Base-by-base conservation (phyloP, 306 rosid species). In the Adenanthera pavonina region DNA sequence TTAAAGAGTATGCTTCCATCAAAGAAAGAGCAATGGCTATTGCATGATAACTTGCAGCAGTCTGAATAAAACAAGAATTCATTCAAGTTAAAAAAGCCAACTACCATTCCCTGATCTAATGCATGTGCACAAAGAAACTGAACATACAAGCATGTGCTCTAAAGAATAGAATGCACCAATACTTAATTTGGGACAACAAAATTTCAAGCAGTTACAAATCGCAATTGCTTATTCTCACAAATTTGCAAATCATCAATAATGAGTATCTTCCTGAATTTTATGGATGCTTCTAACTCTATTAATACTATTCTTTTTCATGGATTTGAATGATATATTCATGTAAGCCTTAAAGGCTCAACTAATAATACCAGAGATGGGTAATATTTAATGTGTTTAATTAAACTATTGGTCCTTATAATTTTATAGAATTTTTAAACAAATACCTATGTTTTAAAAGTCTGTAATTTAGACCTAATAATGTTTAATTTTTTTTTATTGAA, bases 21-120 rank as follows among this genome's bases (percentile, higher is more conserved):
- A 95, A 89, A 72, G 99, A 95, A 51, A 95, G 98, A 74, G 99
- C 99, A 64, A 95, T 95, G 44, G 99, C 99, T 88, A 95, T 95
- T 41, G 99, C 99, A 85, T 95, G 99, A 82, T 95, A 95, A 88
- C 99, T 95, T 75, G 99, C 99, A 79, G 99, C 99, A 7, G 99
- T 95, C 99, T 95, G 91, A 77, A 85, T 65, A 85, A 78, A 51
- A 43, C 38, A 70, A 73, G 73, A 70, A 77, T 35, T 64, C 34
- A 74, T 68, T 68, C 77, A 83, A 25, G 83, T 78, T 74, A 52
- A 36, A 52, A 61, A 20, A 76, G 38, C 71, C 12, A 59, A 52
- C 15, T 47, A 78, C 60, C 12, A 34, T 35, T 67, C 36, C 62
- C 19, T 46, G 17, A 71, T 81, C 75, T 52, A 60, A 77, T 68